A percentile compares a stretch with the other conserved stretches of the same genome.
These are phyloP conservation scores for Penicillium sp. DNA, from an alignment of 2,329 filamentous ascomycete genomes.

Conservation along the genomic window DNA sequence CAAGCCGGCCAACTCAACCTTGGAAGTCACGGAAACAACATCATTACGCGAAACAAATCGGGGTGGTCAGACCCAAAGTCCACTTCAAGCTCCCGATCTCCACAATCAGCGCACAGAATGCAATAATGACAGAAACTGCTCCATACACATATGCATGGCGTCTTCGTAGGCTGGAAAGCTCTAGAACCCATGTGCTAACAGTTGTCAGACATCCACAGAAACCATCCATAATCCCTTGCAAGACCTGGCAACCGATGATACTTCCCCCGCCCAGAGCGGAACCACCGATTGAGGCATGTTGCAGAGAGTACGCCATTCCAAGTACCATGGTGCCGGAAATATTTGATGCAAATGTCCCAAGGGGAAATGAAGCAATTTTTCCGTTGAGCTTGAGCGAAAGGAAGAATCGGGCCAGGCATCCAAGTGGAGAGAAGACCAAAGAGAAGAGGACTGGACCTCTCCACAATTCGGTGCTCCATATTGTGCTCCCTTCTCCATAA, in stretches of 20 bases:
- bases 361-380: conserved; percentile 65
- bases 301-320: conserved; percentile 74
- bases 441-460: conserved; percentile 71
- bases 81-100: conserved; percentile 77
- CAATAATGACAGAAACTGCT: not conserved
- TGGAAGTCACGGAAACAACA: not conserved
- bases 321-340: conserved; percentile 71
- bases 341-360: conserved; percentile 82
- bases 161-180: conserved; percentile 55
- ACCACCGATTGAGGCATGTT: conserved; percentile 56
- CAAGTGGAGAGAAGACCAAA: conserved; percentile 75
- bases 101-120: conserved; percentile 57
- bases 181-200: conserved; percentile 64
- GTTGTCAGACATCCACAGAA: conserved; percentile 68
- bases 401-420: conserved; percentile 73
- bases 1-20: not conserved
- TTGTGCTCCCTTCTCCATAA: conserved; percentile 31
- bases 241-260: conserved; percentile 63
- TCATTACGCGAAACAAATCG: conserved; percentile 2
- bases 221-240: conserved; percentile 64
- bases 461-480: conserved; percentile 60
- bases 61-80: conserved; percentile 58
- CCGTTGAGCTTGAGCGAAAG: conserved; percentile 68
- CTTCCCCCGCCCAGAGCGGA: conserved; percentile 43
- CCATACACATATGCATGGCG: conserved; percentile 66